These are phyloP conservation scores for Dendrothele bispora DNA, from an alignment of 768 basidiomycete genomes.

Conservation along the genomic window DNA sequence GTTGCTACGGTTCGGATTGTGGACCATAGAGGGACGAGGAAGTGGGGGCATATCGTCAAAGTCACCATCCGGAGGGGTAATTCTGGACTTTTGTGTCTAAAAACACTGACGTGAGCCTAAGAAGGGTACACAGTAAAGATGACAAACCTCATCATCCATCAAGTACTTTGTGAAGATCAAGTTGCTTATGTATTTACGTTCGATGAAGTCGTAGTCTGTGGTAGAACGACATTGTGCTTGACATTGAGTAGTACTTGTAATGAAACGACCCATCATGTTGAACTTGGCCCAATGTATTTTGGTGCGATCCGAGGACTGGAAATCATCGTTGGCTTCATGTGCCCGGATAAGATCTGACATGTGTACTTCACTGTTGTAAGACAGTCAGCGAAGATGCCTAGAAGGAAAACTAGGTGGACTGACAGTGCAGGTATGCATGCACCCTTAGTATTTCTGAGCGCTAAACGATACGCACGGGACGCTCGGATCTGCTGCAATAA, in stretches of 20 bases:
- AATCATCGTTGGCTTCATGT: conserved; percentile 82
- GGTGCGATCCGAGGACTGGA: conserved; percentile 58
- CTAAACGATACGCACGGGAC: conserved; percentile 90
- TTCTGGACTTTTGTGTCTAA: conserved; percentile 68
- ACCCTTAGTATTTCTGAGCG: conserved; percentile 81
- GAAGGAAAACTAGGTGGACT: conserved; percentile 21
- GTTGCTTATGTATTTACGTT: conserved; percentile 52
- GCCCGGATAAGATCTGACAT: conserved; percentile 87
- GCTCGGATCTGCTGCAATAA: conserved; percentile 79
- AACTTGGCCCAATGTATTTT: conserved; percentile 97
- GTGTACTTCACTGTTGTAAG: conserved; percentile 74
- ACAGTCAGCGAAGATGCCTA: conserved; percentile 8
- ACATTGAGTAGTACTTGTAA: conserved; percentile 73
- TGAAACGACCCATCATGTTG: conserved; percentile 87
- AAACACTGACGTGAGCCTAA: conserved; percentile 2
- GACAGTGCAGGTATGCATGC: conserved; percentile 87
- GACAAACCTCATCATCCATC: conserved; percentile 69
- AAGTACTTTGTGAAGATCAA: conserved; percentile 56
- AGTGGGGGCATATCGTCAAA: conserved; percentile 27
- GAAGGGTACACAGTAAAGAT: not conserved
- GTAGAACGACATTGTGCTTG: conserved; percentile 71
- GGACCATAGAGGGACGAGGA: conserved; percentile 2
- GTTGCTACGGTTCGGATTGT: conserved; percentile 4
- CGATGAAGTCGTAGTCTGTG: conserved; percentile 60
- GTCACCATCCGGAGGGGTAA: conserved; percentile 48